Evolutionary conservation across 352 stramenopile genomes (phyloP).

Genomic region (Peronospora belbahrii): DNA sequence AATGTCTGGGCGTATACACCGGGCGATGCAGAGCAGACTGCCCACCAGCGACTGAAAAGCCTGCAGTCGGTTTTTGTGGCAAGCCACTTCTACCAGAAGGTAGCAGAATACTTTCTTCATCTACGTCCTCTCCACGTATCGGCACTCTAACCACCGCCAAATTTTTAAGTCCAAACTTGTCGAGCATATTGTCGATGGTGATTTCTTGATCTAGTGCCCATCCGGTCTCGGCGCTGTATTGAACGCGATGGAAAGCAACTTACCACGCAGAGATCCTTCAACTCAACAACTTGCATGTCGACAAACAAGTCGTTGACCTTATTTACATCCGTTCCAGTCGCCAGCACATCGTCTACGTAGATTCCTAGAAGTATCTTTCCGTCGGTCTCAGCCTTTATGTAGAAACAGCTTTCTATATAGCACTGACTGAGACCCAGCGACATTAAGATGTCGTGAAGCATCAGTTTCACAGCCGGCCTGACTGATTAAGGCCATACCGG

Average conservation of each 20-base stretch:
- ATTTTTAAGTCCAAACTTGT: neutral
- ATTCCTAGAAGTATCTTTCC: too few species aligned
- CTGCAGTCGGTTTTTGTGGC: neutral
- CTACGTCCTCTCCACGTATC: constrained; percentile 2
- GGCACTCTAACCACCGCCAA: neutral
- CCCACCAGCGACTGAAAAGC: constrained; percentile 32
- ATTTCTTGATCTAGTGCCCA: constrained; percentile 1
- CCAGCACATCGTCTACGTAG: constrained; percentile 28
- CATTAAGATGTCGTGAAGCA: too few species aligned
- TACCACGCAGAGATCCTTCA: constrained; percentile 5
- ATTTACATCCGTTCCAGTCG: constrained; percentile 4
- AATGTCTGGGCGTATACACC: constrained; percentile 28
- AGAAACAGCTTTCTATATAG: too few species aligned
- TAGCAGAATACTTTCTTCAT: constrained; percentile 1
- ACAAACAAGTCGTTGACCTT: neutral
- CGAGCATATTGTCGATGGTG: neutral
- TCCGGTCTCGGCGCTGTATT: neutral
- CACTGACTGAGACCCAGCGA: too few species aligned
- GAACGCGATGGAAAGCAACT: constrained; percentile 7
- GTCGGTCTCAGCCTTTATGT: too few species aligned
- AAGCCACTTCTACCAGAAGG: neutral
- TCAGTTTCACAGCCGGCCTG: too few species aligned
- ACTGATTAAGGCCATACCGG: constrained; percentile 26
- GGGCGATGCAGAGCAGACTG: constrained; percentile 28
- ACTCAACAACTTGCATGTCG: constrained; percentile 11